A percentile compares a stretch with the other conserved stretches of the same genome.
Evolutionary conservation across 441 rosid genomes (phyloP).

Genomic region (Croton laevigatus): DNA sequence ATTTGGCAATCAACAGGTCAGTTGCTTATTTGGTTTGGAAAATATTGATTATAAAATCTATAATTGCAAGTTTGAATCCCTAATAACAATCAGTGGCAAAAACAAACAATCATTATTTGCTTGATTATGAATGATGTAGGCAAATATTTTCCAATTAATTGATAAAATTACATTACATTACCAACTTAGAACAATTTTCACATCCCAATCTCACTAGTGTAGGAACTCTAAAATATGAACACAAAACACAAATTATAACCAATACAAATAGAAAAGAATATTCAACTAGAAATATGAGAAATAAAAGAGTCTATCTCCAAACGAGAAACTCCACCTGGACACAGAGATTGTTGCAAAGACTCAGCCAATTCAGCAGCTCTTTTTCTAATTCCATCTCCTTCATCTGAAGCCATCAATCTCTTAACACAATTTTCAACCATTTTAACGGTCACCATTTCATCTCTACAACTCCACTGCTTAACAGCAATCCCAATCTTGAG

Average conservation of each 20-base stretch:
- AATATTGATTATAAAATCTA: too few relatives aligned
- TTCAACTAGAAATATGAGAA: constrained; percentile 39
- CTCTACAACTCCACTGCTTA: constrained; percentile 30
- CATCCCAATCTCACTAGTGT: too few relatives aligned
- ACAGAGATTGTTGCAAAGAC: constrained; percentile 27
- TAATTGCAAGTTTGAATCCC: too few relatives aligned
- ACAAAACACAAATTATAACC: neutral
- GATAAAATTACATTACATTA: too few relatives aligned
- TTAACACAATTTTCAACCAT: constrained; percentile 30
- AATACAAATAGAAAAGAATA: constrained; percentile 25
- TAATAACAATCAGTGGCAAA: too few relatives aligned
- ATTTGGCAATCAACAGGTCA: too few relatives aligned
- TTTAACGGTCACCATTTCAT: constrained; percentile 26
- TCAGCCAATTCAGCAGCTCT: constrained; percentile 37
- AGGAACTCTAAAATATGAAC: too few relatives aligned
- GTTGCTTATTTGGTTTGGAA: too few relatives aligned
- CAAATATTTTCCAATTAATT: too few relatives aligned
- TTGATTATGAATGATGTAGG: too few relatives aligned
- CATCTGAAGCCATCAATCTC: constrained; percentile 42
- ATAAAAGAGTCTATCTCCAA: constrained; percentile 49
- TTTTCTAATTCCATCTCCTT: constrained; percentile 45
- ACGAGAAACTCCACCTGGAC: constrained; percentile 40
- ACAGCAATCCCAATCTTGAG: constrained; percentile 39
- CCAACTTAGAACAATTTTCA: too few relatives aligned
- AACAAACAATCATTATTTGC: too few relatives aligned